Evolutionary conservation across 2,329 filamentous ascomycete genomes (phyloP).

Genomic region (Aspergillus neotritici): DNA sequence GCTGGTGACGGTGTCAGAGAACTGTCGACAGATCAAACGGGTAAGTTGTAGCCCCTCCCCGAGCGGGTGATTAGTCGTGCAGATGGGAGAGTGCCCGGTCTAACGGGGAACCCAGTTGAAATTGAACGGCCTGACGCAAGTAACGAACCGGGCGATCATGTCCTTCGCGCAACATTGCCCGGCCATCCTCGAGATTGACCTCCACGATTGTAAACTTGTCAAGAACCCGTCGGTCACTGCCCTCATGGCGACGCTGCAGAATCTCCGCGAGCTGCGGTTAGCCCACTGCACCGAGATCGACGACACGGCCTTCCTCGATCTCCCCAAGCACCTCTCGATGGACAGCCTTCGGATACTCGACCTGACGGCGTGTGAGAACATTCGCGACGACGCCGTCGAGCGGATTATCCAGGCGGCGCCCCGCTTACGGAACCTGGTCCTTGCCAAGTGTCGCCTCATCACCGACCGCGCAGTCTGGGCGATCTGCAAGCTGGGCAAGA

Average conservation of each 20-base stretch:
- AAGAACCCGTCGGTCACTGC: slow-evolving; percentile 78
- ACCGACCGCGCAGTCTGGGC: slow-evolving; percentile 83
- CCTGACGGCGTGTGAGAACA: slow-evolving; percentile 75
- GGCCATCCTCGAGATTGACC: slow-evolving; percentile 92
- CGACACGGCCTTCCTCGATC: slow-evolving; percentile 77
- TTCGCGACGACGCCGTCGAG: slow-evolving; percentile 82
- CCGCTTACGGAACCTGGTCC: slow-evolving; percentile 81
- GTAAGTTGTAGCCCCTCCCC: slow-evolving; percentile 45
- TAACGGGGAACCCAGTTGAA: slow-evolving; percentile 60
- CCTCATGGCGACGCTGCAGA: slow-evolving; percentile 69
- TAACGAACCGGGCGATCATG: slow-evolving; percentile 74
- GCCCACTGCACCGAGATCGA: slow-evolving; percentile 79
- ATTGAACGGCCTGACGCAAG: slow-evolving; percentile 82
- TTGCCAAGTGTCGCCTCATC: slow-evolving; percentile 90
- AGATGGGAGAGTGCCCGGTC: background rate
- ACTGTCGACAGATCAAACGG: slow-evolving; percentile 79
- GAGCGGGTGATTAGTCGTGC: background rate
- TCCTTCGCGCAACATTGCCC: slow-evolving; percentile 84
- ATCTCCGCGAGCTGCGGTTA: slow-evolving; percentile 84
- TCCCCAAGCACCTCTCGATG: slow-evolving; percentile 64
- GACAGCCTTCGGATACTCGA: slow-evolving; percentile 91
- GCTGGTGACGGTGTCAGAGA: slow-evolving; percentile 71
- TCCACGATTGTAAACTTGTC: slow-evolving; percentile 76
- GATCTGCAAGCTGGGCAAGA: slow-evolving; percentile 87
- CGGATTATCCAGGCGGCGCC: slow-evolving; percentile 84